Conservation (phyloP, 768 basidiomycete genomes). For the Chiua virens region DNA sequence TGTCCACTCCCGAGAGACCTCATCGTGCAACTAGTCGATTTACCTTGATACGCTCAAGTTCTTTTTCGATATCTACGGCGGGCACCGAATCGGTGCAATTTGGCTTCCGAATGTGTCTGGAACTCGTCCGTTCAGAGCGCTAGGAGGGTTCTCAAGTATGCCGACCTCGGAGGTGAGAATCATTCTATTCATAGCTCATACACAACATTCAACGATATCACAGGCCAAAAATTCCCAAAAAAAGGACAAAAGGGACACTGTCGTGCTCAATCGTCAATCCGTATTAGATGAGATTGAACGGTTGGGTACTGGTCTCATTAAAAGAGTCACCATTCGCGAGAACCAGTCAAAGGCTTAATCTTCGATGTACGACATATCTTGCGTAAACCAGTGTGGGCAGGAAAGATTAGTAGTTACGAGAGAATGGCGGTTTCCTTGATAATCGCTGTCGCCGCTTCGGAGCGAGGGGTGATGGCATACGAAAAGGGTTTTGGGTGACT, state of each 20-base stretch:
- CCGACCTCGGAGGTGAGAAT: constrained; percentile 44
- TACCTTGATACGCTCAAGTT: constrained; percentile 78
- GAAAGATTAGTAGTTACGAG: constrained; percentile 8
- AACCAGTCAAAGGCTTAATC: not conserved
- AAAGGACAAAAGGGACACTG: constrained; percentile 55
- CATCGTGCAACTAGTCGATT: constrained; percentile 45
- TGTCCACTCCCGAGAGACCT: constrained; percentile 1
- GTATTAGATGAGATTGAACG: constrained; percentile 76
- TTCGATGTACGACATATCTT: not conserved
- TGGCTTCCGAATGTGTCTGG: constrained; percentile 78
- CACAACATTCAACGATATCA: not conserved
- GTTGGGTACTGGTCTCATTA: constrained; percentile 68
- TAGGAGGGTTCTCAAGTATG: constrained; percentile 75
- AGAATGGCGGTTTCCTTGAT: constrained; percentile 31
- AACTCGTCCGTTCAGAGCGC: constrained; percentile 70
- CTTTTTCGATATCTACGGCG: constrained; percentile 84
- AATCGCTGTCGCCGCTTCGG: constrained; percentile 23
- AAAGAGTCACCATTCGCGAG: constrained; percentile 36
- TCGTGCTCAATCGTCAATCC: constrained; percentile 63
- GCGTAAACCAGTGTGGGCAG: not conserved
- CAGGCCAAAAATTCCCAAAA: constrained; percentile 33
- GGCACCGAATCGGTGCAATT: constrained; percentile 73
- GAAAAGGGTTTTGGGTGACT: constrained; percentile 34
- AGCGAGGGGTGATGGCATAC: constrained; percentile 32
- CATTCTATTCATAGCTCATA: not conserved